Percentiles rank a stretch among this genome's conserved stretches.
These are phyloP conservation scores for Xylaria palmicola DNA, from an alignment of 495 filamentous ascomycete species.

Conservation along the genomic window DNA sequence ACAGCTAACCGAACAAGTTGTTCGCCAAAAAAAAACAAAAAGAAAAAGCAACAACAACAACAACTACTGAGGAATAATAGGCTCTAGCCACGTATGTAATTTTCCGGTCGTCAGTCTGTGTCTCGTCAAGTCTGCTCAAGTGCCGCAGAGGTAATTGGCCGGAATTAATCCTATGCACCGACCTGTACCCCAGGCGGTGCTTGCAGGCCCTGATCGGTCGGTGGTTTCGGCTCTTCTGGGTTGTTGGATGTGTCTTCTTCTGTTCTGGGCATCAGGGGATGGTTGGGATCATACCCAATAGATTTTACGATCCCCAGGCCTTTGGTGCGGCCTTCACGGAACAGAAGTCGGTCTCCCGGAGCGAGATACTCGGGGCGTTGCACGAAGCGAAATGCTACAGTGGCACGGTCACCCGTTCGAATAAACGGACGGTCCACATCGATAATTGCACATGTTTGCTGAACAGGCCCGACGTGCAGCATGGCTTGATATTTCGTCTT, in stretches of 20 bases:
- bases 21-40: neutral
- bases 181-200: slow-evolving; percentile 7
- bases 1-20: neutral
- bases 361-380: slow-evolving; percentile 94
- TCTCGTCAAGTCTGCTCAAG: neutral
- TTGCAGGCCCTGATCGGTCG: slow-evolving; percentile 14
- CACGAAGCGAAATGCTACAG: slow-evolving; percentile 90
- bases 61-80: neutral
- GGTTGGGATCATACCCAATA: slow-evolving; percentile 75
- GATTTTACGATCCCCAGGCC: slow-evolving; percentile 92
- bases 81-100: neutral
- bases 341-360: slow-evolving; percentile 84
- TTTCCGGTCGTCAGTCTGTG: neutral
- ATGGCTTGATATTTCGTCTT: slow-evolving; percentile 98
- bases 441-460: slow-evolving; percentile 94
- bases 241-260: slow-evolving; percentile 22
- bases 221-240: slow-evolving; percentile 14
- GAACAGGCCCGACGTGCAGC: slow-evolving; percentile 94
- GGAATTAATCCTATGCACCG: neutral
- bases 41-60: too few species aligned
- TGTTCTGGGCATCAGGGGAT: slow-evolving; percentile 34
- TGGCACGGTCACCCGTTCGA: slow-evolving; percentile 86
- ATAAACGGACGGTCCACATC: slow-evolving; percentile 97
- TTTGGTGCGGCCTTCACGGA: slow-evolving; percentile 94
- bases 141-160: neutral